Conservation (phyloP, 331 rosid species). For the Arachis monticola region DNA sequence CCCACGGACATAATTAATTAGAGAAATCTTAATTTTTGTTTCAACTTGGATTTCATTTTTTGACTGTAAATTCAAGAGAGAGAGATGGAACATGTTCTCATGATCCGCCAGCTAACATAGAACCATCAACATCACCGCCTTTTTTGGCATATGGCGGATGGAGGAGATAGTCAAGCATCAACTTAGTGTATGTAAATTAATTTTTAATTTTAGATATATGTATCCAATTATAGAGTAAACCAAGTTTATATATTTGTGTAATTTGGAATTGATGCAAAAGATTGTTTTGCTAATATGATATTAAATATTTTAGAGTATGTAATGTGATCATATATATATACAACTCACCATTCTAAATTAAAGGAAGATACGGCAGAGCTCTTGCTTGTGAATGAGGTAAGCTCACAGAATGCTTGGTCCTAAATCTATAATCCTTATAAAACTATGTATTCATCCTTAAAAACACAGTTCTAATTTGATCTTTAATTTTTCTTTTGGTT, state of each 20-base stretch:
- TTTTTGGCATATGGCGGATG: constrained; percentile 30
- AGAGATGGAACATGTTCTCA: constrained; percentile 37
- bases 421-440: too few relatives aligned
- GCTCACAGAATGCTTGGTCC: too few relatives aligned
- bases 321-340: not conserved
- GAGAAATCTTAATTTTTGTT: not conserved
- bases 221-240: not conserved
- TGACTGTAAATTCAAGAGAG: constrained; percentile 5
- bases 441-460: too few relatives aligned
- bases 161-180: not conserved
- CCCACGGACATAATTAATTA: not conserved
- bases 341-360: not conserved
- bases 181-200: not conserved
- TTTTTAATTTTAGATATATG: not conserved
- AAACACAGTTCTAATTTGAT: too few relatives aligned
- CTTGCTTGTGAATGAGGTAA: too few relatives aligned
- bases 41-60: not conserved
- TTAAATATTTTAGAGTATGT: not conserved
- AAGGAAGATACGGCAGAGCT: not conserved
- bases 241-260: not conserved
- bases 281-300: not conserved
- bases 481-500: too few relatives aligned
- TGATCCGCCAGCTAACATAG: constrained; percentile 24
- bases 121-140: constrained; percentile 37
- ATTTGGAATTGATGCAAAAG: not conserved